Evolutionary conservation across 345 rosid genomes (phyloP).

Genomic region (Gossypium raimondii): DNA sequence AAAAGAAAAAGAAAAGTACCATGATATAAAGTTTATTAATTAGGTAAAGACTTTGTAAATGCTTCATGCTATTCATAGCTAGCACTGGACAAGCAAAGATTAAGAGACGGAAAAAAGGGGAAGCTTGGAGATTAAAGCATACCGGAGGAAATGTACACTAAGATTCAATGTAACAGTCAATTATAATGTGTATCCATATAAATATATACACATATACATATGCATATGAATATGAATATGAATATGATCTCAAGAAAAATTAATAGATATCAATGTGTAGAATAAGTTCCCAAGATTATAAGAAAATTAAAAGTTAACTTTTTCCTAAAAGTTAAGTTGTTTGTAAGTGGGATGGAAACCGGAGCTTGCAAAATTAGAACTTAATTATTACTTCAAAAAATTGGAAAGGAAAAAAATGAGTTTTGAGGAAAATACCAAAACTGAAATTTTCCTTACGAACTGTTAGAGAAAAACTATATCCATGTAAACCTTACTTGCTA

Average conservation of each 20-base stretch:
- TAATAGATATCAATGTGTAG: too few species aligned
- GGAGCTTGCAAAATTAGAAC: too few species aligned
- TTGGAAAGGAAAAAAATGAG: too few species aligned
- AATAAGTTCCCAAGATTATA: too few species aligned
- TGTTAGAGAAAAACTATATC: background rate
- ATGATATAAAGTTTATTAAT: background rate
- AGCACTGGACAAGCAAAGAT: background rate
- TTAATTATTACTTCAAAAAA: too few species aligned
- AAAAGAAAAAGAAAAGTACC: background rate
- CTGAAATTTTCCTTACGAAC: background rate
- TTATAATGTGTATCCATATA: background rate
- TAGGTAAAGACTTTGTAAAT: background rate
- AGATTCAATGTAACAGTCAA: conserved; percentile 4
- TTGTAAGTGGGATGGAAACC: too few species aligned
- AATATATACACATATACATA: too few species aligned
- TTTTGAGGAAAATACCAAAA: background rate
- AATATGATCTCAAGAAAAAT: too few species aligned
- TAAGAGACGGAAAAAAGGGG: background rate
- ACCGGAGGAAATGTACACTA: background rate
- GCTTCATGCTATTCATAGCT: background rate
- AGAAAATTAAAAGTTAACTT: too few species aligned
- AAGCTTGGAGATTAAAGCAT: background rate
- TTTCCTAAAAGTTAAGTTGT: too few species aligned
- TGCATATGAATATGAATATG: too few species aligned
- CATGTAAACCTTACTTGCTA: too few species aligned